Evolutionary conservation across 2,329 filamentous ascomycete species (phyloP).

Genomic region (Neoarthrinium moseri): DNA sequence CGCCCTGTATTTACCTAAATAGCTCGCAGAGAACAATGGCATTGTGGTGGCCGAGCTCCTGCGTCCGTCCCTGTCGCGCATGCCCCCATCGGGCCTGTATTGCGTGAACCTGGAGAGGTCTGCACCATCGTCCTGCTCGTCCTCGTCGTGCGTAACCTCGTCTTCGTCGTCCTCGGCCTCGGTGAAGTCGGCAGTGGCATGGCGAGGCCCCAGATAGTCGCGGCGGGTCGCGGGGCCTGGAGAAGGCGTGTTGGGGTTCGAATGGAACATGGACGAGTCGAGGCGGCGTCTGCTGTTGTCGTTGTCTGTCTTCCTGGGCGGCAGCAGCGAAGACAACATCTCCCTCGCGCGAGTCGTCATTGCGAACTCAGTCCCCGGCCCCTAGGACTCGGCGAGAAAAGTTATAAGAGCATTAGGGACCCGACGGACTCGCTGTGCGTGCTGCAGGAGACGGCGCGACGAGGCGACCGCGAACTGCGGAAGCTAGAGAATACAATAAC

Average conservation of each 20-base stretch:
- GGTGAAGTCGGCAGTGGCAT: constrained; percentile 65
- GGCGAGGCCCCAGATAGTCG: constrained; percentile 39
- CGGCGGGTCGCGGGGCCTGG: constrained; percentile 24
- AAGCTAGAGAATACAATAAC: constrained; percentile 4
- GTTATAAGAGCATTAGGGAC: constrained; percentile 8
- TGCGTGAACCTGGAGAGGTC: constrained; percentile 21
- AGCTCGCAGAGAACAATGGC: constrained; percentile 77
- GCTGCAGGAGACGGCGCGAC: background rate
- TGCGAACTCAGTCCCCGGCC: constrained; percentile 15
- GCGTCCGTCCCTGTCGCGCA: constrained; percentile 24
- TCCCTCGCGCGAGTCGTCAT: constrained; percentile 28
- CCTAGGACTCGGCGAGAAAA: background rate
- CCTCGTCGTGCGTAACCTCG: constrained; percentile 36
- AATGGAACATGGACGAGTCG: constrained; percentile 21
- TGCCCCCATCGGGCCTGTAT: constrained; percentile 30
- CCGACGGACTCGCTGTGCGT: background rate
- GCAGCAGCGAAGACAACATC: constrained; percentile 29
- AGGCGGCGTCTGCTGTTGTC: constrained; percentile 15
- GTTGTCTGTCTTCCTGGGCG: constrained; percentile 18
- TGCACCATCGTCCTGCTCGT: constrained; percentile 32
- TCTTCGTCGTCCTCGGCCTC: constrained; percentile 58
- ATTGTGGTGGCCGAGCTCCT: constrained; percentile 40
- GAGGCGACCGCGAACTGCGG: constrained; percentile 3
- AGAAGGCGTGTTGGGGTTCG: constrained; percentile 23
- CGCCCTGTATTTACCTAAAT: constrained; percentile 58